These are phyloP conservation scores for Cryptomeria japonica DNA, from an alignment of 75 land plant species.

Conservation along the genomic window DNA sequence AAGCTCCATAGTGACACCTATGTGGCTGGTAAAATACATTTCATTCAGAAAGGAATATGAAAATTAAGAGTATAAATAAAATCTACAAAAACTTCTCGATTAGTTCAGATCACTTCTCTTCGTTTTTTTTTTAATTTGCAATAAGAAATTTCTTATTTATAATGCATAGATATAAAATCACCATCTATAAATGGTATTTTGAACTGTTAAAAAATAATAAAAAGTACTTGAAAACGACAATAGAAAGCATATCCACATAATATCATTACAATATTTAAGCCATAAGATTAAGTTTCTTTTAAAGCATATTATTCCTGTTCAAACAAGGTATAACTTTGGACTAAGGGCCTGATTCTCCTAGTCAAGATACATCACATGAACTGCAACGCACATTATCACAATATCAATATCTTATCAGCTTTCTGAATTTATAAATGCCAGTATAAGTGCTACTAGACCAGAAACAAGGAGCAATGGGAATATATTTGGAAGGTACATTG, in stretches of 20 bases:
- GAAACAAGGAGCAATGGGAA: too few species aligned
- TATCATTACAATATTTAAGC: background rate
- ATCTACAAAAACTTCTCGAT: background rate
- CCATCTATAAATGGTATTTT: background rate
- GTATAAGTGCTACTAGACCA: background rate
- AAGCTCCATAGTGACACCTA: conserved; percentile 96
- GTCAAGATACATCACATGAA: background rate
- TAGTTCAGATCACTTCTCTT: background rate
- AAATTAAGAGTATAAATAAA: background rate
- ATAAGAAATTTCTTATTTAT: background rate
- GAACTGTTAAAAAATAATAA: background rate
- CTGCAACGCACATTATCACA: background rate
- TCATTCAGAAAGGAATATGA: background rate
- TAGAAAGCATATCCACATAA: background rate
- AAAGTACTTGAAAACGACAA: too few species aligned
- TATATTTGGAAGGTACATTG: too few species aligned
- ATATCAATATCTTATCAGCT: background rate
- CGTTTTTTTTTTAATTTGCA: background rate
- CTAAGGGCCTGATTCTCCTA: background rate
- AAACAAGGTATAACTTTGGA: background rate
- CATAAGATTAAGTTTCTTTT: background rate
- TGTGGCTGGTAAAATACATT: conserved; percentile 66
- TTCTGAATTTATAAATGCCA: background rate
- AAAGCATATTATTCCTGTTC: background rate
- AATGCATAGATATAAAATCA: background rate